A percentile compares a stretch with the other conserved stretches of the same genome.
phyloP scores from a whole-genome alignment of 306 rosid genomes.

The Spatholobus suberectus region DNA sequence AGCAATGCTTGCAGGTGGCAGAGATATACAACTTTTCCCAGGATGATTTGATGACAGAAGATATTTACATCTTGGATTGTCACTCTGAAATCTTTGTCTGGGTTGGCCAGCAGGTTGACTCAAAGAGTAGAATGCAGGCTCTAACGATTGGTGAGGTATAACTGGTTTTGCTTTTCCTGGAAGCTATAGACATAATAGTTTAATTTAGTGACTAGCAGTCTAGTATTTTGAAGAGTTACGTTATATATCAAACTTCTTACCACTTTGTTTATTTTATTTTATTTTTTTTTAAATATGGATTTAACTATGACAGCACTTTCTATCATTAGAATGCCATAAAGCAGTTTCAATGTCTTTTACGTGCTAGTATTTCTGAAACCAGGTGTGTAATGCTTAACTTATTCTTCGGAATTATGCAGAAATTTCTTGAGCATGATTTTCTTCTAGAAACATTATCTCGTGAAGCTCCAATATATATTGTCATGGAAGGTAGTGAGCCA shows the following conservation, averaged over 20 bases:
- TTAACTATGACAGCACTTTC: constrained; percentile 21
- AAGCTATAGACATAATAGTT: constrained; percentile 35
- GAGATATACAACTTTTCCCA: constrained; percentile 95
- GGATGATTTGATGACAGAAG: constrained; percentile 99
- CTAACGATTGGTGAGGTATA: constrained; percentile 94
- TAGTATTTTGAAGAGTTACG: constrained; percentile 14
- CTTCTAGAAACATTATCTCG: constrained; percentile 76
- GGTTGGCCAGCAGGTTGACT: constrained; percentile 90
- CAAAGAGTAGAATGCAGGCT: constrained; percentile 70
- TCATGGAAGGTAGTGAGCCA: constrained; percentile 95
- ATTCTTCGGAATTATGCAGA: constrained; percentile 60
- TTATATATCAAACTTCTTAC: constrained; percentile 14
- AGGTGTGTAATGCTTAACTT: constrained; percentile 28
- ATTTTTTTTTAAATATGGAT: constrained; percentile 3
- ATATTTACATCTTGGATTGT: constrained; percentile 80
- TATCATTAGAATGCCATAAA: constrained; percentile 17
- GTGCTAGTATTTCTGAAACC: constrained; percentile 35
- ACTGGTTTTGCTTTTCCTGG: constrained; percentile 41
- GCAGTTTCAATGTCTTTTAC: constrained; percentile 9
- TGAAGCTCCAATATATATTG: constrained; percentile 74
- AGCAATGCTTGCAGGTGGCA: constrained; percentile 65
- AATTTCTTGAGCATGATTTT: constrained; percentile 87
- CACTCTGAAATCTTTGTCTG: constrained; percentile 87
- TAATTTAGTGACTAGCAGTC: constrained; percentile 15
- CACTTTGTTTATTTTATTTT: neutral